Base-by-base conservation (phyloP, 768 basidiomycete species). In the Suillus bovinus region DNA sequence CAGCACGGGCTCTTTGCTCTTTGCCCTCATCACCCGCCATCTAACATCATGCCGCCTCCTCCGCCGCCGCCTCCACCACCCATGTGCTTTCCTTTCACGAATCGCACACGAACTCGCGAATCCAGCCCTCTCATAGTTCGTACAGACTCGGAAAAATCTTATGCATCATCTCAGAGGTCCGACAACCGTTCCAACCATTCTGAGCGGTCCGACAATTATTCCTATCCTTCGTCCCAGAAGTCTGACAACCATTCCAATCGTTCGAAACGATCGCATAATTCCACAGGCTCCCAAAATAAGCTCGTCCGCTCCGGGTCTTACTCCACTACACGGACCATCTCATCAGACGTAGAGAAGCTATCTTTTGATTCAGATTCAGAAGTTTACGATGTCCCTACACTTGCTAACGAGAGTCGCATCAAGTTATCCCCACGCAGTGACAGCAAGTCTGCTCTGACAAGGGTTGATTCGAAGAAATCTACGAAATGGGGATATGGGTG, bases 401-500 rank as follows among this genome's bases (percentile, higher is more conserved):
- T 54, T 20, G 58, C 65, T 42, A 74, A 78, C 46, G 75, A 80
- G 61, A 79, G 77, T 14, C 76, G 72, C 53, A 76, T 77, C 27
- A 81, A 79, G 66, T 73, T 85, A 34, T 71, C 74, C 2, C 81
- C 80, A 66, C 81, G 68, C 27, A 60, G 54, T 41, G 46, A 29
- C 17, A 58, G 56, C 57, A 76, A 85, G 60, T 77, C 58, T 33
- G 85, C 81, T 67, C 82, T 87, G 5, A 81, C 84, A 74, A 65
- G 74, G 44, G 80, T 80, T 0, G 86, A 87, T 34, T 84, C 85
- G 24, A 87, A 85, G 72, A 84, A 81, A 64, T 81, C 81, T 4
- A 73, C 76, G 13, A 85, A 78, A 69, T 87, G 83, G 81, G 89
- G 88, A n/a, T 90, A 88, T 72, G 87, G 88, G 42, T 87, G 86